Percentiles rank a stretch among this genome's conserved stretches.
Conservation (phyloP, 176 grass and related monocot genomes). For the Aegilops tauschii region DNA sequence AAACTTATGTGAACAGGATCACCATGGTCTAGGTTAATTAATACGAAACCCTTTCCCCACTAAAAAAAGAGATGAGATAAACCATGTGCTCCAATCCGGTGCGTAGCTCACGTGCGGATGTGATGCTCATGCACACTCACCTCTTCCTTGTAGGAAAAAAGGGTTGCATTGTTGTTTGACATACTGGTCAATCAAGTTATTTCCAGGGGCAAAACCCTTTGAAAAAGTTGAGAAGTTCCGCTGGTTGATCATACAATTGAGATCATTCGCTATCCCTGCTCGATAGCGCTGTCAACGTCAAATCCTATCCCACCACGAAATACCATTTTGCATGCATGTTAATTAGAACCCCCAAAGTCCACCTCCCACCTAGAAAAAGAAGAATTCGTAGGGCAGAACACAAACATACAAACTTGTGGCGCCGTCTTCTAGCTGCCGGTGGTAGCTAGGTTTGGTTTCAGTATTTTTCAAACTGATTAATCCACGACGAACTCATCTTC, state of each 20-base stretch:
- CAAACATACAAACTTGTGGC: background rate
- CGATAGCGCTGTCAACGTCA: background rate
- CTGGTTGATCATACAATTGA: background rate
- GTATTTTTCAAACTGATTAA: too few species aligned
- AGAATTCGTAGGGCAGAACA: background rate
- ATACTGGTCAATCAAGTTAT: background rate
- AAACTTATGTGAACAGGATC: too few species aligned
- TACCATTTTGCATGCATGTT: constrained; percentile 24
- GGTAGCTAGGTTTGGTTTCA: background rate
- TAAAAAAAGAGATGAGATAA: too few species aligned
- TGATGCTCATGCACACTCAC: too few species aligned
- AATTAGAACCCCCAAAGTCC: background rate
- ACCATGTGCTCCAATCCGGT: too few species aligned
- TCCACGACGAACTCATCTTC: background rate
- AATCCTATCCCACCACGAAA: background rate
- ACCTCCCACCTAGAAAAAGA: background rate
- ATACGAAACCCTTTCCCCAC: too few species aligned
- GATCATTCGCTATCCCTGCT: background rate
- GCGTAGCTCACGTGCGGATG: too few species aligned
- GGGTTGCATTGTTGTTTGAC: background rate
- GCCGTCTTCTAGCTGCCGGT: background rate
- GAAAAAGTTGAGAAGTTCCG: background rate
- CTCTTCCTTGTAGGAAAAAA: too few species aligned
- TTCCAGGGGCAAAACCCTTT: background rate
- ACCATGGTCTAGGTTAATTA: too few species aligned